Base-by-base conservation (phyloP, 768 basidiomycete species). In the Crassisporium funariophilum region DNA sequence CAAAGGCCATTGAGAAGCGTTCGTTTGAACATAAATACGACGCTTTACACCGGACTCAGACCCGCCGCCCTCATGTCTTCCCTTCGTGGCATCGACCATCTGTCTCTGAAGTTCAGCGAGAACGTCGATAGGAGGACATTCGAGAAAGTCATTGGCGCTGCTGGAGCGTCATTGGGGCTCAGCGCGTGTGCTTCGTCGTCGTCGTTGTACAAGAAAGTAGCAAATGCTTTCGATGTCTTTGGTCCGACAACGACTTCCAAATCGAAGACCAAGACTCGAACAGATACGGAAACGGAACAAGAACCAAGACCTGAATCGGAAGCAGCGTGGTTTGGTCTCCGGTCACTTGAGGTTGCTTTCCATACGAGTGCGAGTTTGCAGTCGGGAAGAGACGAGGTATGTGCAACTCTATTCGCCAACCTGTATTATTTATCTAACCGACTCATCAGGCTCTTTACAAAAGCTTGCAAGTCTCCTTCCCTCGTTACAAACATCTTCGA, bases 91-190 rank as follows among this genome's bases (percentile, higher is more conserved):
- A 58, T 73, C 40, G 45, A 50, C 12, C 52, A 54, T 6, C 60
- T 78, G 2, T 50, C 58, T 2, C 46, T 79, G 4, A 53, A 59
- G 5, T 77, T 79, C 49, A 61, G 67, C 1, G 57, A 63, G 16
- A 56, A 58, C 17, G 71, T 77, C 12, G 77, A 79, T 50, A 60
- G 64, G 46, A 62, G 77, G 33, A 71, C 75, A 11, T 65, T 75
- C 22, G 76, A 74, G 44, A 78, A 77, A 50, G 65, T 75, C 7
- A 44, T 79, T 25, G 67, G 67, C n/a, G 72, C 75, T 4, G 69
- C 65, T 2, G 71, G 70, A 25, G 64, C 66, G 4, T 59, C 65
- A 12, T 53, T 73, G 4, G 69, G 29, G n/a, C n/a, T n/a, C n/a
- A n/a, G n/a, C n/a, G n/a, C n/a, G n/a, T n/a, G n/a, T n/a, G n/a